Conservation (phyloP, 768 basidiomycete species). For the Pholiota conissans region DNA sequence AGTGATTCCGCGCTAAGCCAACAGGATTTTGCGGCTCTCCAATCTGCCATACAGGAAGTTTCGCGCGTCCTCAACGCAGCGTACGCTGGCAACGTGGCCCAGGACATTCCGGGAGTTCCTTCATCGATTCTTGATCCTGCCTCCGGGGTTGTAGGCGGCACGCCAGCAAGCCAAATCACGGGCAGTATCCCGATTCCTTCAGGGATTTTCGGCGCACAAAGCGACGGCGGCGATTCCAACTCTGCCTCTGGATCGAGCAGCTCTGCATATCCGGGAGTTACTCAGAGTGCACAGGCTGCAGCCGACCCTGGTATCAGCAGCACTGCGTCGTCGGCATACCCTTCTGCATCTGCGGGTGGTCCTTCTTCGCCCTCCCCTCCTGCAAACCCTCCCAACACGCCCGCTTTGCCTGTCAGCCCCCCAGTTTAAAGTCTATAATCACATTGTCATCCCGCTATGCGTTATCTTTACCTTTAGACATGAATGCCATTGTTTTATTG, state of each 20-base stretch:
- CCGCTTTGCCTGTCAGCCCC: conserved; percentile 5
- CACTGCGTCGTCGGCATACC: not conserved
- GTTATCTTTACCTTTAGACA: not conserved
- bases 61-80: conserved; percentile 3
- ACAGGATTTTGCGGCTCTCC: conserved; percentile 16
- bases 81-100: not conserved
- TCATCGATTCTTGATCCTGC: not conserved
- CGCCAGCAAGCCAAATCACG: no score
- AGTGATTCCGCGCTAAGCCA: not conserved
- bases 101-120: not conserved
- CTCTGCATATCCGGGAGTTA: not conserved
- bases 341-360: conserved; percentile 1
- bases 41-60: conserved; percentile 14
- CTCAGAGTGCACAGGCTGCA: conserved; percentile 2
- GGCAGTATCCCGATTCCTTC: no score
- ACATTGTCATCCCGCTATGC: not conserved
- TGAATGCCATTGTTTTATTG: not conserved
- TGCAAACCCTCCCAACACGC: conserved; percentile 19
- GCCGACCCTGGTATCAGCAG: not conserved
- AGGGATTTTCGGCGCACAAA: not conserved
- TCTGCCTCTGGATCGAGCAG: not conserved
- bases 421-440: not conserved
- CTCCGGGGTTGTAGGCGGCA: not conserved
- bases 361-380: conserved; percentile 15
- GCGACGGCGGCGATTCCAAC: conserved; percentile 3